Evolutionary conservation across 73 alveolate genomes (phyloP).

Genomic region (Tetrahymena thermophila): DNA sequence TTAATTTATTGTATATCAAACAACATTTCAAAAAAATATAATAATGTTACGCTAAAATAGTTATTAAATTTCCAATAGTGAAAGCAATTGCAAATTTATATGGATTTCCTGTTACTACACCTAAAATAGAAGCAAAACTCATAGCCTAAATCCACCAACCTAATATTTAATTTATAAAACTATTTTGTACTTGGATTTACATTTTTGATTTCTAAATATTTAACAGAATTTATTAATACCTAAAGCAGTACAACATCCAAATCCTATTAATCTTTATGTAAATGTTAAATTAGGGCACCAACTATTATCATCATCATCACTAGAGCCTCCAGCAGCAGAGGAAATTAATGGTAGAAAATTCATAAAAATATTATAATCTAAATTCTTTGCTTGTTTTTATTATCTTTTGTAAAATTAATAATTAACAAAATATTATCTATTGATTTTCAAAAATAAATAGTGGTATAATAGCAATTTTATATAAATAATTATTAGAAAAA

Average conservation of each 20-base stretch:
- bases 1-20: no score
- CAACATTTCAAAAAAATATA: background rate
- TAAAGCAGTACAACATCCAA: conserved; percentile 62
- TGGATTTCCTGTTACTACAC: conserved; percentile 72
- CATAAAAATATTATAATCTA: background rate
- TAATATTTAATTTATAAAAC: background rate
- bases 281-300: conserved; percentile 65
- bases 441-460: background rate
- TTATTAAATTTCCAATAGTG: conserved; percentile 70
- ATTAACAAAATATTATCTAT: background rate
- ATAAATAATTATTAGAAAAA: background rate
- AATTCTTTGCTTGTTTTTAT: background rate
- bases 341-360: conserved; percentile 5
- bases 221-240: background rate
- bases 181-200: background rate
- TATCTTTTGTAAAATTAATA: background rate
- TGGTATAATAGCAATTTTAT: background rate
- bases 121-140: conserved; percentile 67
- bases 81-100: conserved; percentile 68
- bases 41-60: conserved; percentile 49
- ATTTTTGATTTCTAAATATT: no score
- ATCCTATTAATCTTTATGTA: conserved; percentile 74
- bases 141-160: conserved; percentile 60
- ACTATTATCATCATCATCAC: conserved; percentile 60
- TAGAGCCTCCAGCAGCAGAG: conserved; percentile 14